These are phyloP conservation scores for Artomyces pyxidatus DNA, from an alignment of 768 basidiomycete species.

Conservation along the genomic window DNA sequence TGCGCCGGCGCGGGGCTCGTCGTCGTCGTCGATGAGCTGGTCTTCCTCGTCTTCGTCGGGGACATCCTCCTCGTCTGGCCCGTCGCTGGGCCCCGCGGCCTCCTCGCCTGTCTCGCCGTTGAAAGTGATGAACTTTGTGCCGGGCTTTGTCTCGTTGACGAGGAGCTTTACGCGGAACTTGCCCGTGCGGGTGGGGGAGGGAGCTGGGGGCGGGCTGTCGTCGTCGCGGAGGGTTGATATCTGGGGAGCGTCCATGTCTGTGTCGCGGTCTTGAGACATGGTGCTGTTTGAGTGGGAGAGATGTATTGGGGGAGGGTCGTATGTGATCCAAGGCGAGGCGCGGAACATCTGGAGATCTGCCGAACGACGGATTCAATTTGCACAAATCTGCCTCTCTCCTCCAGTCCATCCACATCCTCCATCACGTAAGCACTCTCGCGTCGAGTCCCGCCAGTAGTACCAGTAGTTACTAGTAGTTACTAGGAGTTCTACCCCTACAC, in stretches of 20 bases:
- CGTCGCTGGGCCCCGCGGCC: conserved; percentile 2
- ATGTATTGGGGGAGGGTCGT: conserved; percentile 23
- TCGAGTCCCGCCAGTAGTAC: no score
- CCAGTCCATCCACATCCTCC: background rate
- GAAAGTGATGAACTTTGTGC: conserved; percentile 28
- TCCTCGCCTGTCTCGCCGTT: conserved; percentile 16
- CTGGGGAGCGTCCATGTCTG: conserved; percentile 74
- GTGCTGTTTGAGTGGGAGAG: conserved; percentile 5
- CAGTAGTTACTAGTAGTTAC: no score
- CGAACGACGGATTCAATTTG: no score
- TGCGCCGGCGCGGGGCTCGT: conserved; percentile 33
- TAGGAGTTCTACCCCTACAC: no score
- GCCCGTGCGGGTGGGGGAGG: conserved; percentile 22
- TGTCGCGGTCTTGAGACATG: conserved; percentile 30
- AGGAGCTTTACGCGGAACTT: conserved; percentile 45
- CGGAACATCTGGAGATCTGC: conserved; percentile 35
- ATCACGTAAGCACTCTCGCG: no score
- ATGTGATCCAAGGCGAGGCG: conserved; percentile 54
- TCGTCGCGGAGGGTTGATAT: conserved; percentile 76
- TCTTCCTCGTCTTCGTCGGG: conserved; percentile 63
- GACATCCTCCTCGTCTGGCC: conserved; percentile 39
- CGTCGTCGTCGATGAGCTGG: conserved; percentile 78
- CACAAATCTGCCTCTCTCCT: no score
- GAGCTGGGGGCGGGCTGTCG: conserved; percentile 49
- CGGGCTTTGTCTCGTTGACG: conserved; percentile 35